Conservation (phyloP, 2,329 filamentous ascomycete species). For the Colletotrichum godetiae region DNA sequence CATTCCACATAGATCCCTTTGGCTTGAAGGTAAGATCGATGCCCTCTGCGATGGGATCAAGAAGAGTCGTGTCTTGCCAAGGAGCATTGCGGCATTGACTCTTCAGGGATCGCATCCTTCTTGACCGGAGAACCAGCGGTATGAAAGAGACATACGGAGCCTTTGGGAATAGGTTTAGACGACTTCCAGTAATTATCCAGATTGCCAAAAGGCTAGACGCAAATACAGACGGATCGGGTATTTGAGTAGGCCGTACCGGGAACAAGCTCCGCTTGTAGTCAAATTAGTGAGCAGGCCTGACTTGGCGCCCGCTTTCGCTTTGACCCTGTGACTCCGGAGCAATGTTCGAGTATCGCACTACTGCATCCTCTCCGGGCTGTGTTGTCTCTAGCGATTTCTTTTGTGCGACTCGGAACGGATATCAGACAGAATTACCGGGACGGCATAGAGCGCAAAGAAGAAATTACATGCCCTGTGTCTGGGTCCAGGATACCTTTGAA, state of each 20-base stretch:
- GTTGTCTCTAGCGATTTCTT: neutral
- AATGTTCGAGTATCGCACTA: neutral
- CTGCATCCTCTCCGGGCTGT: neutral
- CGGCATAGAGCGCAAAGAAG: neutral
- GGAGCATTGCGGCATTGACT: neutral
- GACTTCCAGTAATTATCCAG: neutral
- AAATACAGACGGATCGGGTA: neutral
- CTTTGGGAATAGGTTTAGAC: neutral
- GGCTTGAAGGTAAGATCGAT: neutral
- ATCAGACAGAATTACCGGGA: neutral
- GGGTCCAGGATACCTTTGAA: neutral
- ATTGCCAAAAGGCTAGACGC: neutral
- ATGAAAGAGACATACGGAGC: neutral
- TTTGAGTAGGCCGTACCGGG: neutral
- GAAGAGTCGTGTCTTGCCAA: neutral
- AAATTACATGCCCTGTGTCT: neutral
- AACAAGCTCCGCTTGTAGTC: neutral
- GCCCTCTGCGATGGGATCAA: neutral
- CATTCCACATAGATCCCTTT: neutral
- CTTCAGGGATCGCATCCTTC: neutral
- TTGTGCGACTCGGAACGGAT: neutral
- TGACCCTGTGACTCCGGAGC: neutral
- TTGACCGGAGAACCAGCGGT: neutral
- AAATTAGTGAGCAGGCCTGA: neutral
- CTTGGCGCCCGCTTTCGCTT: neutral